Percentiles rank a stretch among this genome's conserved stretches.
Conservation (phyloP, 2,329 filamentous ascomycete genomes). For the Calcarisporium arbuscula region DNA sequence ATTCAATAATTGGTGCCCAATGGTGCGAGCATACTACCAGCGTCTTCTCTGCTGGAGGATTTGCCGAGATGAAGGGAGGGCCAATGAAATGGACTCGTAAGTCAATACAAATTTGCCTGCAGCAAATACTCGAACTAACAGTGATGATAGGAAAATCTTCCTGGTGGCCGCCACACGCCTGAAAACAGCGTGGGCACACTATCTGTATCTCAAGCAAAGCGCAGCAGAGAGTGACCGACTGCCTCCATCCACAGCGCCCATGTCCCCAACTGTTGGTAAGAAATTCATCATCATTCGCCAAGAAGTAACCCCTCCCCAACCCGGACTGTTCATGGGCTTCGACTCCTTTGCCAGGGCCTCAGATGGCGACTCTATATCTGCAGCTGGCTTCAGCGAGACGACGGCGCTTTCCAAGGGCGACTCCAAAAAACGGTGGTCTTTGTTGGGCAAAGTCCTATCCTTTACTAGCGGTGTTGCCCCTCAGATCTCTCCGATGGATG, state of each 20-base stretch:
- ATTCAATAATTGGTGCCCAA: constrained; percentile 93
- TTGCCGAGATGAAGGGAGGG: constrained; percentile 65
- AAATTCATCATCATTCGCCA: constrained; percentile 84
- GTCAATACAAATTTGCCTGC: constrained; percentile 25
- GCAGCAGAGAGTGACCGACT: constrained; percentile 50
- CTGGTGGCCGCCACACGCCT: constrained; percentile 60
- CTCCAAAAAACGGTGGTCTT: constrained; percentile 55
- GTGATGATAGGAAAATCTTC: constrained; percentile 57
- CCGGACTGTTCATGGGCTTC: constrained; percentile 43
- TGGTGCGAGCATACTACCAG: constrained; percentile 92
- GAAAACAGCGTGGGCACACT: constrained; percentile 70
- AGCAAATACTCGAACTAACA: constrained; percentile 16
- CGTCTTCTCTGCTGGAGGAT: constrained; percentile 85
- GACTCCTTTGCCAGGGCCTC: constrained; percentile 34
- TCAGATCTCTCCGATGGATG: constrained; percentile 5
- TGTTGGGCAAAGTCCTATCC: constrained; percentile 58
- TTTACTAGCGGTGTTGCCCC: constrained; percentile 19
- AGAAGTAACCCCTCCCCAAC: constrained; percentile 48
- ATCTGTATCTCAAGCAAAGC: constrained; percentile 64
- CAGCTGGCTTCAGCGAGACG: constrained; percentile 19
- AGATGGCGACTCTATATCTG: constrained; percentile 15
- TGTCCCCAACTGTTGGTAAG: constrained; percentile 76
- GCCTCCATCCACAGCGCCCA: constrained; percentile 71
- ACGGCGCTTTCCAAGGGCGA: constrained; percentile 24
- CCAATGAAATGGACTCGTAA: constrained; percentile 61